Base-by-base conservation (phyloP, 1,139 yeast genomes). In the Pichia terricola region DNA sequence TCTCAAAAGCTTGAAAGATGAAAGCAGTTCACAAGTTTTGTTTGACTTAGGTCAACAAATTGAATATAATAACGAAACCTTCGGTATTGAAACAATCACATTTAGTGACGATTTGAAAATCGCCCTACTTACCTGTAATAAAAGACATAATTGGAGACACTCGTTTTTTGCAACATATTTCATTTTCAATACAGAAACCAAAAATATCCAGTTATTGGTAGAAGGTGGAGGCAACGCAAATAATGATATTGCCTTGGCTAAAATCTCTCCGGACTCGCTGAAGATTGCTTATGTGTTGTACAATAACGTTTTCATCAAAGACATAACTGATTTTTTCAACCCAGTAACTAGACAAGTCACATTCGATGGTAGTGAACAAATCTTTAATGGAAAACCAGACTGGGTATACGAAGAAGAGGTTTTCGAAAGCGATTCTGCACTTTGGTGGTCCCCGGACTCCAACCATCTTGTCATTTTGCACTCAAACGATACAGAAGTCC, bases 361-460 rank as follows among this genome's bases (percentile, higher is more conserved):
- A 1, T 52, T 45, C 43, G 81, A 76, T 53, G 81, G 81, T 2
- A 64, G 71, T 28, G 64, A 59, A 3, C 67, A 73, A 42, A 62
- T 75, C 3, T 74, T 75, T 55, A 67, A 76, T 50, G 81, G 81
- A 26, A 70, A 70, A 45, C 79, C 81, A 0, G 81, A 76, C 53
- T 76, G 81, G 81, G 79, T 76, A 8, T 76, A 76, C 51, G 81
- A 76, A 56, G 81, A 76, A 53, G 81, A 76, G 52, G 80, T 76
- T 3, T 73, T 67, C 47, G 70, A 66, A 26, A 56, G 67, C 36
- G 80, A 75, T 50, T 62, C 67, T 26, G 75, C 73, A 2, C 56
- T 76, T 49, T 76, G 79, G 79, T 76, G 81, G 81, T 72, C 81
- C 2, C 80, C 80, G 9, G 57, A 62, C 26, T 75, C 79, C 9